Percentiles rank a stretch among this genome's conserved stretches.
Evolutionary conservation across 148 eudicot genomes (phyloP).

Genomic region (Rheum nobile): DNA sequence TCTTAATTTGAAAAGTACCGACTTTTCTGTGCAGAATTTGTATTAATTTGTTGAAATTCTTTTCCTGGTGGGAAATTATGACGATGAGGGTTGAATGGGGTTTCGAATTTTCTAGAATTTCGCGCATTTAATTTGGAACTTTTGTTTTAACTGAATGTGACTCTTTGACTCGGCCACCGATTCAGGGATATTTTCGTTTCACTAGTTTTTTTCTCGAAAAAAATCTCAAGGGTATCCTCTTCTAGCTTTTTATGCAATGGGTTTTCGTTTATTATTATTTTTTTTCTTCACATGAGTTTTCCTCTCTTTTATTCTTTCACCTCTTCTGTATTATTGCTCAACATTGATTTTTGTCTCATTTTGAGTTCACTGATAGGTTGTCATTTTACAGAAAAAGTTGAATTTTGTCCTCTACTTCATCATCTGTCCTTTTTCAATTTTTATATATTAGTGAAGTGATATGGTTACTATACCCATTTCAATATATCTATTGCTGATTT

Average conservation of each 20-base stretch:
- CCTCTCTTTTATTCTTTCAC: background rate
- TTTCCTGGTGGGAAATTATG: background rate
- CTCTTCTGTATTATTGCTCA: slow-evolving; percentile 11
- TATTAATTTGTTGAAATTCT: slow-evolving; percentile 3
- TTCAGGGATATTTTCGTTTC: slow-evolving; percentile 4
- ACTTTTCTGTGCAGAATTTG: slow-evolving; percentile 1
- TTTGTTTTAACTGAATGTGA: slow-evolving; percentile 10
- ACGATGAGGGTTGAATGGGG: background rate
- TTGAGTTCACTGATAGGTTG: slow-evolving; percentile 18
- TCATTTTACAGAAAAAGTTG: slow-evolving; percentile 28
- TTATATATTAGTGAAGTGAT: slow-evolving; percentile 13
- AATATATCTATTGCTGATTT: slow-evolving; percentile 12
- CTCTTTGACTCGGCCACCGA: slow-evolving; percentile 9
- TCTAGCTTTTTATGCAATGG: slow-evolving; percentile 2
- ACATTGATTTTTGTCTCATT: slow-evolving; percentile 13
- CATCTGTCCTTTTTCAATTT: slow-evolving; percentile 14
- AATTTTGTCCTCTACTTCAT: slow-evolving; percentile 27
- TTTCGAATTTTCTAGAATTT: slow-evolving; percentile 14
- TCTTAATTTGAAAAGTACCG: slow-evolving; percentile 5
- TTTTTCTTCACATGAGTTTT: background rate
- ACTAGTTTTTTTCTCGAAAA: background rate
- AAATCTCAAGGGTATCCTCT: background rate
- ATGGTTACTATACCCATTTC: slow-evolving; percentile 6
- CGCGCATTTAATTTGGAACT: slow-evolving; percentile 12
- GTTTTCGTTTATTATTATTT: background rate